phyloP scores from a whole-genome alignment of 148 eudicot species.

The Heliamphora exappendiculata region DNA sequence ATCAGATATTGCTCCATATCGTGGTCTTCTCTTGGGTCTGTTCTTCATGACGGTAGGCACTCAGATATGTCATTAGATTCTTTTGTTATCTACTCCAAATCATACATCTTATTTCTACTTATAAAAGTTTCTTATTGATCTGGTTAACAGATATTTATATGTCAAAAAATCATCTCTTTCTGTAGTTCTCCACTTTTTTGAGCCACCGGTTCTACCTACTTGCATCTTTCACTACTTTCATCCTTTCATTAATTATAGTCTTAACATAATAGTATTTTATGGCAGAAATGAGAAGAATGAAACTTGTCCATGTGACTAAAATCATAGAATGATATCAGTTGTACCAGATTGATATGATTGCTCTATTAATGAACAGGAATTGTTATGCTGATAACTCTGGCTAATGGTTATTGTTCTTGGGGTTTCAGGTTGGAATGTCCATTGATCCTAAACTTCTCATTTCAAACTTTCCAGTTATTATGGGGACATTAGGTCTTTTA shows the following conservation, averaged over 20 bases:
- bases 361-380: background rate
- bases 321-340: background rate
- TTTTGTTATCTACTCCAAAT: background rate
- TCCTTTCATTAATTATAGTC: background rate
- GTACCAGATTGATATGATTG: background rate
- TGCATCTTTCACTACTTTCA: background rate
- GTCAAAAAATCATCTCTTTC: background rate
- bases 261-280: background rate
- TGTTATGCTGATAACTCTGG: slow-evolving; percentile 1
- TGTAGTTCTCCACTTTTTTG: background rate
- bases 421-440: slow-evolving; percentile 96
- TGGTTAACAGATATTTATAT: background rate
- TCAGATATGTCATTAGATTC: background rate
- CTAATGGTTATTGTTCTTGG: slow-evolving; percentile 9
- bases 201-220: background rate
- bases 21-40: slow-evolving; percentile 95
- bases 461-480: slow-evolving; percentile 77
- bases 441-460: slow-evolving; percentile 90
- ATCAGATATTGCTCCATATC: slow-evolving; percentile 99
- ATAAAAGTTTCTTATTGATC: background rate
- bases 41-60: slow-evolving; percentile 92
- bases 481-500: slow-evolving; percentile 66
- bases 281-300: background rate
- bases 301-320: background rate
- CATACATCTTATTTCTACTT: background rate